Evolutionary conservation across 306 rosid species (phyloP), one percentile per base, ranked within the genome.

Genomic region (Quercus robur): DNA sequence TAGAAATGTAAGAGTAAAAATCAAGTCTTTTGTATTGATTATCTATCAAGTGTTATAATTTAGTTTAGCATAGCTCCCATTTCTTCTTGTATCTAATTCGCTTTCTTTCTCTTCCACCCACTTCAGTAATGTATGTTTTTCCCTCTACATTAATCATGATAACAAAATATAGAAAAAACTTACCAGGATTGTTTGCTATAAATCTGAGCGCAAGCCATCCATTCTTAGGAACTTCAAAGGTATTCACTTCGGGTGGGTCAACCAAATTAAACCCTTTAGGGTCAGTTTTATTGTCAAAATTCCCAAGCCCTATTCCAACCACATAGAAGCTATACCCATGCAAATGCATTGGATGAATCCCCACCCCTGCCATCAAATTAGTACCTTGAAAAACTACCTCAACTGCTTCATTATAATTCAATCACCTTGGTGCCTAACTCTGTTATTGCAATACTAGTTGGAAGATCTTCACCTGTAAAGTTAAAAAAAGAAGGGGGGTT

Each of bases 311-410:
- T 10, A 55, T 58, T 59, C 89, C 89, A n/a, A 86, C 81, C 61
- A 80, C 28, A 28, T 64, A 83, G 83, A 86, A 86, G 54, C 81
- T 86, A 44, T 17, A 84, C 3, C 92, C 92, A 61, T 88, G 92
- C 44, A 86, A 67, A 75, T 88, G 92, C 69, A 86, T 68, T 0
- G 90, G 88, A 64, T 88, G 92, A 78, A 82, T 86, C 84, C 80
- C 84, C 2, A 87, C 7, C 13, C 71, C 75, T 6, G 64, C 70
- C 5, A 77, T 1, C 54, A 86, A 1, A 44, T 75, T 74, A 0
- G 90, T 88, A 30, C 85, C 92, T 75, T 88, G 92, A 79, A 81
- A 80, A 33, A 86, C 79, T 5, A 88, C 63, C 75, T 87, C 89
- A 56, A 87, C 87, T 10, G 61, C 62, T 64, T 49, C 84, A 8